These are phyloP conservation scores for Fraxinus latifolia DNA, from an alignment of 305 asterid species.

Conservation along the genomic window DNA sequence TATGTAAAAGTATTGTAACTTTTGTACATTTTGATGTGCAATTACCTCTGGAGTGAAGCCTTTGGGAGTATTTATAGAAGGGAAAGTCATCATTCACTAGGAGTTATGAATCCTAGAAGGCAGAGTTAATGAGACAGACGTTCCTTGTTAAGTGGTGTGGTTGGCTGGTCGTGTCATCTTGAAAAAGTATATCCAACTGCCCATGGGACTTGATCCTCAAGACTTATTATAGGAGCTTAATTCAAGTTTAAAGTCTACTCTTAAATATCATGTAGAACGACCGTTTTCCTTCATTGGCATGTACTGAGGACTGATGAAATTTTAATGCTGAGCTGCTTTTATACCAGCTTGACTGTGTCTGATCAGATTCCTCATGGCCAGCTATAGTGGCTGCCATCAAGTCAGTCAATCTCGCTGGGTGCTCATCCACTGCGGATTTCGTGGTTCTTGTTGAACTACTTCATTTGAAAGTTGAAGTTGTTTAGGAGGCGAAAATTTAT, in stretches of 20 bases:
- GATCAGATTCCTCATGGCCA: not conserved
- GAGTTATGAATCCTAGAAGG: not conserved
- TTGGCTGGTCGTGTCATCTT: not conserved
- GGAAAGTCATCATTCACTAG: not conserved
- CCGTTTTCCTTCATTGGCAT: not conserved
- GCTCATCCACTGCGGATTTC: not conserved
- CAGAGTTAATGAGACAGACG: not conserved
- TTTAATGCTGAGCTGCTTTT: not conserved
- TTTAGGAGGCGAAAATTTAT: not conserved
- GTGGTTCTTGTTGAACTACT: not conserved
- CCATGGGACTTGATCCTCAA: not conserved
- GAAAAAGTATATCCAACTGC: not conserved
- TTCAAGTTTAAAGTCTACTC: not conserved
- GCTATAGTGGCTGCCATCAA: not conserved
- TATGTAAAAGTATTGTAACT: not conserved
- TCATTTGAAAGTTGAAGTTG: not conserved
- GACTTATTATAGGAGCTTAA: not conserved
- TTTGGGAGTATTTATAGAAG: not conserved
- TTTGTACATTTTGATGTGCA: not conserved
- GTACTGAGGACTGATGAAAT: not conserved
- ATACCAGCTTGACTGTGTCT: not conserved
- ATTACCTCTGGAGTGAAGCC: not conserved
- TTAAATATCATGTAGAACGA: not conserved
- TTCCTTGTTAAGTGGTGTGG: not conserved
- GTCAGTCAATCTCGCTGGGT: not conserved